Conservation (phyloP, 257 asterid genomes). For the Cynanchum wilfordii region DNA sequence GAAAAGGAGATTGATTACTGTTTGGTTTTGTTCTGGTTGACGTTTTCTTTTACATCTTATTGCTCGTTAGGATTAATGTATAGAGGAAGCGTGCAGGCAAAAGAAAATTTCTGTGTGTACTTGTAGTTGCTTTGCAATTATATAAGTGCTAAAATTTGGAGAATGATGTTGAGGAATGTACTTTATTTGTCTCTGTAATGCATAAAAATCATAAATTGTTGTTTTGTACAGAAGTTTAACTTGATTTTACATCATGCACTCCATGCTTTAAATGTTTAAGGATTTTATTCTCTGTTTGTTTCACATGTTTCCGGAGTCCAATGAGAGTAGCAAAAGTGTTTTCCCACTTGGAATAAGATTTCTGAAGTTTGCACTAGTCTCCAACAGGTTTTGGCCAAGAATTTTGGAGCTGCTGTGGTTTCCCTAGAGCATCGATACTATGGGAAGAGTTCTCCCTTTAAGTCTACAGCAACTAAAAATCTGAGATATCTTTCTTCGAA, state of each 20-base stretch:
- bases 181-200: background rate
- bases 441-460: constrained; percentile 85
- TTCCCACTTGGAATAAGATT: constrained; percentile 13
- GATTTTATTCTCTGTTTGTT: background rate
- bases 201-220: background rate
- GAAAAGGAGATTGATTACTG: background rate
- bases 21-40: background rate
- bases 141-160: background rate
- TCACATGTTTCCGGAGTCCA: background rate
- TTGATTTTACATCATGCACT: background rate
- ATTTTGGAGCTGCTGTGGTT: constrained; percentile 92
- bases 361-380: constrained; percentile 24
- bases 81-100: background rate
- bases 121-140: background rate
- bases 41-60: background rate
- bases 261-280: background rate
- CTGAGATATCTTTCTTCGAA: constrained; percentile 85
- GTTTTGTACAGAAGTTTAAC: background rate
- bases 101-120: background rate
- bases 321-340: background rate
- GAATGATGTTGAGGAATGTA: background rate
- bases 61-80: background rate
- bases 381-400: constrained; percentile 82
- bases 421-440: constrained; percentile 91
- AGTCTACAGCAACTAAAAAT: constrained; percentile 62